Conservation (phyloP, 2,329 filamentous ascomycete genomes). For the Stagonosporopsis tanaceti region DNA sequence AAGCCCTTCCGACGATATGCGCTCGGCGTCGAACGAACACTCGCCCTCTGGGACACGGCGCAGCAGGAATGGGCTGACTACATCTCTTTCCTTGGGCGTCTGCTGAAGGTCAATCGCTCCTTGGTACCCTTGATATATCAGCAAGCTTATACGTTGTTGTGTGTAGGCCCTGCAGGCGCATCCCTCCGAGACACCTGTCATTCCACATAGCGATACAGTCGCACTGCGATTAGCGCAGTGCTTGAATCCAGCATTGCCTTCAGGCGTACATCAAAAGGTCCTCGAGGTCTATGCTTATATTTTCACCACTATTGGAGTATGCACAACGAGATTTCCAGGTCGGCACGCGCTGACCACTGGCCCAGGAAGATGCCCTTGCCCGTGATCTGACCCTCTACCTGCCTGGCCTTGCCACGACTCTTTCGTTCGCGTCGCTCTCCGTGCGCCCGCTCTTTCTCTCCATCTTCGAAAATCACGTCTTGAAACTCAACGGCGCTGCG, state of each 20-base stretch:
- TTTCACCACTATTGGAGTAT: constrained; percentile 82
- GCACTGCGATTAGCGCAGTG: constrained; percentile 95
- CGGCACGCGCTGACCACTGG: constrained; percentile 34
- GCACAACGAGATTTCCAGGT: constrained; percentile 26
- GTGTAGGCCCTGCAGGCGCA: constrained; percentile 84
- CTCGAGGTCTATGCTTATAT: constrained; percentile 92
- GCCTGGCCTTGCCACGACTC: constrained; percentile 84
- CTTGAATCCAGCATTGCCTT: constrained; percentile 89
- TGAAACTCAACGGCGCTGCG: constrained; percentile 72
- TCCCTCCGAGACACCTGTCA: constrained; percentile 71
- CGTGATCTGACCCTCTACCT: constrained; percentile 86
- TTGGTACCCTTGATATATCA: constrained; percentile 18
- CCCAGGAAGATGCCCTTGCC: constrained; percentile 73
- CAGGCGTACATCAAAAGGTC: constrained; percentile 96
- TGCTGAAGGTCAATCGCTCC: constrained; percentile 75
- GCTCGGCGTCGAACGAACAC: constrained; percentile 82
- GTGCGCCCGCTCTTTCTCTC: constrained; percentile 87
- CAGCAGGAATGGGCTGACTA: constrained; percentile 99
- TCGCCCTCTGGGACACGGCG: constrained; percentile 89
- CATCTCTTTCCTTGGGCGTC: constrained; percentile 90
- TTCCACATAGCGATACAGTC: constrained; percentile 83
- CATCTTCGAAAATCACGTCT: constrained; percentile 80
- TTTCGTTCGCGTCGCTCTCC: constrained; percentile 93
- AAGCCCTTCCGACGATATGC: constrained; percentile 87
- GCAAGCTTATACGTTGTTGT: constrained; percentile 34